A percentile compares a stretch with the other conserved stretches of the same genome.
Evolutionary conservation across 2,329 filamentous ascomycete species (phyloP).

Genomic region (Lachnellula hyalina): DNA sequence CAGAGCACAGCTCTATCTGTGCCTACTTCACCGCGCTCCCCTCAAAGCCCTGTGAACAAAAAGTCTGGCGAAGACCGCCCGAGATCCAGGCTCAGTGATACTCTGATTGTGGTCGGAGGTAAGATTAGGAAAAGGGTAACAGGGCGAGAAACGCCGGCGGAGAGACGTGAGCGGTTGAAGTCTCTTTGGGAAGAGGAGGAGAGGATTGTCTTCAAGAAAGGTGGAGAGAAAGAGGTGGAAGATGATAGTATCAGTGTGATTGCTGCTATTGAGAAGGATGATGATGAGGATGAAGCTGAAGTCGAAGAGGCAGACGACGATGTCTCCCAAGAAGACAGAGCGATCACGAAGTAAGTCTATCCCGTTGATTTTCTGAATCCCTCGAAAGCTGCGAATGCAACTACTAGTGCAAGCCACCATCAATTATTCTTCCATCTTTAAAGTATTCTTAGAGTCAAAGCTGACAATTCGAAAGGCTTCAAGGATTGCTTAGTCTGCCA

Average conservation of each 20-base stretch:
- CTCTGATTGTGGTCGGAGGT: background rate
- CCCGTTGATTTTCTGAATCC: too few relatives aligned
- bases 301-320: background rate
- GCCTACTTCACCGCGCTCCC: too few relatives aligned
- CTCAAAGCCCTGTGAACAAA: background rate
- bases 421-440: too few relatives aligned
- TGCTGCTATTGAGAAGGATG: background rate
- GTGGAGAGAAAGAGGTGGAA: background rate
- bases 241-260: background rate
- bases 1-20: too few relatives aligned
- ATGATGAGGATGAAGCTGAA: background rate
- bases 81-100: background rate
- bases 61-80: background rate
- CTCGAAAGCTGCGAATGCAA: background rate
- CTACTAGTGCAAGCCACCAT: too few relatives aligned
- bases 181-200: background rate
- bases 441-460: background rate
- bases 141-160: background rate
- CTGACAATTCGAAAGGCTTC: constrained; percentile 3
- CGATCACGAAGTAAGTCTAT: background rate
- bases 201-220: background rate
- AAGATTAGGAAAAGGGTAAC: background rate
- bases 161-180: background rate
- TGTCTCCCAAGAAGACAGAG: background rate
- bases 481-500: constrained; percentile 11